A percentile compares a stretch with the other conserved stretches of the same genome.
These are phyloP conservation scores for Mycosphaerella sp. DNA, from an alignment of 2,329 filamentous ascomycete genomes.

Conservation along the genomic window DNA sequence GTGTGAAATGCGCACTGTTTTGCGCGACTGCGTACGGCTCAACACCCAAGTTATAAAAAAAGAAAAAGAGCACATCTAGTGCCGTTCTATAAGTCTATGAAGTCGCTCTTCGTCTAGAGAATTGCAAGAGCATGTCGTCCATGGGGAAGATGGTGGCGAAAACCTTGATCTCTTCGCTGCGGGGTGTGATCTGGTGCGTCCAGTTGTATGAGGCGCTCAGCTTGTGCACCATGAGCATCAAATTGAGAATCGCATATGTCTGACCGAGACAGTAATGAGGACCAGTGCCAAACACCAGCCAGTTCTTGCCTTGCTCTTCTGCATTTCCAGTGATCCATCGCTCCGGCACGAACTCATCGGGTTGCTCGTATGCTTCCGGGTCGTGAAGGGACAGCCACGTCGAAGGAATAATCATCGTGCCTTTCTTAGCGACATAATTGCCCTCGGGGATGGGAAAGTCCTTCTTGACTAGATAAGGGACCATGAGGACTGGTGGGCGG, in stretches of 20 bases:
- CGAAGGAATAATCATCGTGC: conserved; percentile 89
- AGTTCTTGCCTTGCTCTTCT: conserved; percentile 91
- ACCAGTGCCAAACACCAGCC: conserved; percentile 89
- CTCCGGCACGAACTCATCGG: conserved; percentile 79
- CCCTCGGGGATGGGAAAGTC: conserved; percentile 79
- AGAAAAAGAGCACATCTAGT: neutral
- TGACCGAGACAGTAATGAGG: conserved; percentile 96
- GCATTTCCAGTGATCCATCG: conserved; percentile 87
- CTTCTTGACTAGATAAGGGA: conserved; percentile 92
- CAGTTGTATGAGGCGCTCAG: conserved; percentile 53
- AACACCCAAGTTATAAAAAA: neutral
- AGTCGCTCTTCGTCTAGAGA: conserved; percentile 10
- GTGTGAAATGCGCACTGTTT: conserved; percentile 8
- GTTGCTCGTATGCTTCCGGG: conserved; percentile 82
- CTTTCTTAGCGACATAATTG: conserved; percentile 84
- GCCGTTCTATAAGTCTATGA: neutral
- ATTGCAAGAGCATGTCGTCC: conserved; percentile 41
- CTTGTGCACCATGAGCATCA: conserved; percentile 56
- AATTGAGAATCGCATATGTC: conserved; percentile 80
- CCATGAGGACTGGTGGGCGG: conserved; percentile 94
- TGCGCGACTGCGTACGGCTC: conserved; percentile 4
- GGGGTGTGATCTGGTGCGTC: conserved; percentile 76
- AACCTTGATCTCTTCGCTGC: conserved; percentile 92
- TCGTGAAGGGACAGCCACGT: conserved; percentile 88
- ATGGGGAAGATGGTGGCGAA: conserved; percentile 97